Conservation (phyloP, 1,284 basidiomycete genomes). For the Puccinia brachypodii region DNA sequence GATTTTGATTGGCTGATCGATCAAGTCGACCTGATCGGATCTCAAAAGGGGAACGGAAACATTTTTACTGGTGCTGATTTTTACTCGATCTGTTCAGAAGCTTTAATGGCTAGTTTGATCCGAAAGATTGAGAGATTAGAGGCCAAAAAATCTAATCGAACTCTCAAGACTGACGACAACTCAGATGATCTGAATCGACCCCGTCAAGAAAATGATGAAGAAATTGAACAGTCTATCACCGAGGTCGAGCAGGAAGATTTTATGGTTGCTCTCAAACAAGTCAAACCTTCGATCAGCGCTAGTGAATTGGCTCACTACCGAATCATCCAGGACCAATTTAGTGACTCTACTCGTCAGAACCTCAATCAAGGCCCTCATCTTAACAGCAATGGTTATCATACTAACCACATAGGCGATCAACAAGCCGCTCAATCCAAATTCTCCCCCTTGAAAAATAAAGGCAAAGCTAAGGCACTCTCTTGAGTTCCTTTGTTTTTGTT, state of each 20-base stretch:
- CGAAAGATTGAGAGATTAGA: slow-evolving; percentile 66
- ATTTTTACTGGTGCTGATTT: slow-evolving; percentile 87
- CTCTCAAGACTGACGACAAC: slow-evolving; percentile 32
- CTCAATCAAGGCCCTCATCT: background rate
- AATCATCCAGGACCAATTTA: slow-evolving; percentile 16
- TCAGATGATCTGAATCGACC: background rate
- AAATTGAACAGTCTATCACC: slow-evolving; percentile 66
- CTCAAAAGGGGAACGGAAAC: slow-evolving; percentile 54
- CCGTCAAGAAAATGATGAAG: slow-evolving; percentile 63
- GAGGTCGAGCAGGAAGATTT: slow-evolving; percentile 80
- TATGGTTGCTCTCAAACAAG: slow-evolving; percentile 68
- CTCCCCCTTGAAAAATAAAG: slow-evolving; percentile 4
- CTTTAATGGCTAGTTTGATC: slow-evolving; percentile 86
- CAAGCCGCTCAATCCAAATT: background rate
- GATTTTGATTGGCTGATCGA: slow-evolving; percentile 70
- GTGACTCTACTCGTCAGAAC: background rate
- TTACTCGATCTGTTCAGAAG: slow-evolving; percentile 95
- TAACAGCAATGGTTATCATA: background rate
- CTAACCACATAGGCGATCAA: background rate
- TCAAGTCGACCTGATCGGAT: slow-evolving; percentile 17
- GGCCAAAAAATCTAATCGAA: slow-evolving; percentile 48
- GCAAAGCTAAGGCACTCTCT: background rate
- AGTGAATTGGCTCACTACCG: slow-evolving; percentile 85
- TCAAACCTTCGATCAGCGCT: slow-evolving; percentile 83
- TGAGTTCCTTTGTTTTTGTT: background rate